phyloP scores from a whole-genome alignment of 768 basidiomycete genomes.

The Tulasnella sp. region DNA sequence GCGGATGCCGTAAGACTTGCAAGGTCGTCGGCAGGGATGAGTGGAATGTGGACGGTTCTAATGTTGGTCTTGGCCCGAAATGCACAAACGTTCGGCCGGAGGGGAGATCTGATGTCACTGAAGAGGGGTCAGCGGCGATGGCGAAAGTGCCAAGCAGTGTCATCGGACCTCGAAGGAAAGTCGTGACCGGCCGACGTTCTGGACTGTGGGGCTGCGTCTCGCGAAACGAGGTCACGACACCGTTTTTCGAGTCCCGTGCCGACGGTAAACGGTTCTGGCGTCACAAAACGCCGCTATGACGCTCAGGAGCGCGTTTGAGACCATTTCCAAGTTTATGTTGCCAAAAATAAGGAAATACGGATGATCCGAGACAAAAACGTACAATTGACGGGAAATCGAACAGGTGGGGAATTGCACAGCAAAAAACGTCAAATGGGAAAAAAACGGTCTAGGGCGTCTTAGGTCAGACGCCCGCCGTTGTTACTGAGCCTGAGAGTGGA shows the following conservation, averaged over 20 bases:
- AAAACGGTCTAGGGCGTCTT: not conserved
- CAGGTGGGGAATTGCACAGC: not conserved
- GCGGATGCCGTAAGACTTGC: not conserved
- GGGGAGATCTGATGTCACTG: not conserved
- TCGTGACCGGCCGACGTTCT: slow-evolving; percentile 6
- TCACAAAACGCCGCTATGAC: slow-evolving; percentile 5
- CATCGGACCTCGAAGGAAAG: slow-evolving; percentile 2
- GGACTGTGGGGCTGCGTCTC: not conserved
- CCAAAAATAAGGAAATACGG: not conserved
- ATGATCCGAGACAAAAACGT: not conserved
- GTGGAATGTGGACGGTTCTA: not conserved
- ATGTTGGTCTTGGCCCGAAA: not conserved
- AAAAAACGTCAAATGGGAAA: not conserved
- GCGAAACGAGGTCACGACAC: slow-evolving; percentile 3
- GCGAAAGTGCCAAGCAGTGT: not conserved
- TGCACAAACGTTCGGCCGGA: not conserved
- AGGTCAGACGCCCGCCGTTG: not conserved
- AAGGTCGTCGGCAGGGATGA: not conserved
- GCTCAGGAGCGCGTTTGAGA: not conserved
- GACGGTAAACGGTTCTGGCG: not conserved
- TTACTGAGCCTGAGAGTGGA: not conserved
- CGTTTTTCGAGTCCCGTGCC: not conserved
- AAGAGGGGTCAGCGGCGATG: not conserved
- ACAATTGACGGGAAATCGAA: not conserved
- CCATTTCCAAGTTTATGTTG: not conserved